Evolutionary conservation across 2,329 filamentous ascomycete genomes (phyloP).

Genomic region (Sordariomycetes sp.): DNA sequence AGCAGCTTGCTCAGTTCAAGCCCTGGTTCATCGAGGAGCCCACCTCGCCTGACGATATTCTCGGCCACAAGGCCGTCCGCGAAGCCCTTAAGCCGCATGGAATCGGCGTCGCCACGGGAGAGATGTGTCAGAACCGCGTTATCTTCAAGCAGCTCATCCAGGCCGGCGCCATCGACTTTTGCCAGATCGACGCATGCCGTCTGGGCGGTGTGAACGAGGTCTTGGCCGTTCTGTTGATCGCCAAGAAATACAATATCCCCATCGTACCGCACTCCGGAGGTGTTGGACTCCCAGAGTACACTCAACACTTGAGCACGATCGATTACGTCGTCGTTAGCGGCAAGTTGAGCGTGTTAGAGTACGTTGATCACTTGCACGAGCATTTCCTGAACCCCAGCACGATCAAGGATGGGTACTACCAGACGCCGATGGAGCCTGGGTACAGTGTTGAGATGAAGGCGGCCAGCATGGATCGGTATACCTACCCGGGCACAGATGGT

Average conservation of each 20-base stretch:
- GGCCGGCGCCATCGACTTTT: conserved; percentile 73
- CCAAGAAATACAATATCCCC: conserved; percentile 68
- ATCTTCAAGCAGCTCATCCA: conserved; percentile 88
- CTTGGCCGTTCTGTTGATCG: conserved; percentile 80
- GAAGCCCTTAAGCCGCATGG: conserved; percentile 66
- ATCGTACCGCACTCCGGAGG: conserved; percentile 86
- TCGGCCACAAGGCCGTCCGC: conserved; percentile 78
- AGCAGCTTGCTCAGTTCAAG: conserved; percentile 70
- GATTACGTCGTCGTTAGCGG: conserved; percentile 84
- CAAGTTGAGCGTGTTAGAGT: conserved; percentile 76
- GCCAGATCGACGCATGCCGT: conserved; percentile 84
- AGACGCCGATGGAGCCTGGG: conserved; percentile 72
- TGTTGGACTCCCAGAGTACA: conserved; percentile 88
- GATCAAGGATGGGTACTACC: conserved; percentile 80
- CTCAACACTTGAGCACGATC: conserved; percentile 84
- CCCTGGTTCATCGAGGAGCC: conserved; percentile 95
- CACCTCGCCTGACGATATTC: conserved; percentile 80
- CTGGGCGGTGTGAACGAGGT: conserved; percentile 89
- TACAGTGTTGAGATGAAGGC: conserved; percentile 94
- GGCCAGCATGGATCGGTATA: conserved; percentile 72
- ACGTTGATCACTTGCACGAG: conserved; percentile 88
- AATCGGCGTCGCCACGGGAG: conserved; percentile 82
- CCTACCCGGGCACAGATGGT: conserved; percentile 67
- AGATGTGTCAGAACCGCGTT: conserved; percentile 93
- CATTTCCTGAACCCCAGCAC: conserved; percentile 77